These are phyloP conservation scores for Trifolium dubium DNA, from an alignment of 306 rosid genomes.

Conservation along the genomic window DNA sequence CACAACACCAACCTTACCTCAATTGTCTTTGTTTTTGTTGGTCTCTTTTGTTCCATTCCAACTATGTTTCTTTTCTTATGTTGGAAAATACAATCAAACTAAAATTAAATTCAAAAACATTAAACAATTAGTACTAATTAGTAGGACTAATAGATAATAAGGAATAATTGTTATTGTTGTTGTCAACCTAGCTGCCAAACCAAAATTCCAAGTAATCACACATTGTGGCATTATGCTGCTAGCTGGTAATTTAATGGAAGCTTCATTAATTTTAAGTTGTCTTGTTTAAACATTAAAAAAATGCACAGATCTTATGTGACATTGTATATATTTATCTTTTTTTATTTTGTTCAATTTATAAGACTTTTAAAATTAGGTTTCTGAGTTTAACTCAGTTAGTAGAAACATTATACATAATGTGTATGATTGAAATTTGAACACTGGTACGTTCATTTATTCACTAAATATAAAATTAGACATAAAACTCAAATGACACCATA, in stretches of 20 bases:
- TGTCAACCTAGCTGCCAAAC: slow-evolving; percentile 5
- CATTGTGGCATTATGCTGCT: slow-evolving; percentile 4
- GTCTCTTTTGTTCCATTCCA: slow-evolving; percentile 39
- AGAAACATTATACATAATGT: too few species aligned
- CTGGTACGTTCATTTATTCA: too few species aligned
- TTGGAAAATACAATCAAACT: slow-evolving; percentile 31
- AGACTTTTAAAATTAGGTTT: too few species aligned
- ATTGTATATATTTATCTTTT: too few species aligned
- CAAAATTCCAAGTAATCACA: neutral
- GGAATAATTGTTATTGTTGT: slow-evolving; percentile 21
- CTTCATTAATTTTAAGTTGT: neutral
- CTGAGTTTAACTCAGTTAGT: too few species aligned
- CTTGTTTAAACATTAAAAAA: too few species aligned
- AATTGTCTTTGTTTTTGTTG: slow-evolving; percentile 32
- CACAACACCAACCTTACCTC: neutral
- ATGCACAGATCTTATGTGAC: too few species aligned
- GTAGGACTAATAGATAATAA: too few species aligned
- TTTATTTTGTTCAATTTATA: too few species aligned
- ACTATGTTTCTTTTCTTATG: slow-evolving; percentile 37
- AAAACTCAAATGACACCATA: too few species aligned
- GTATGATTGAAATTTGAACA: too few species aligned
- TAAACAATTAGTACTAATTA: neutral
- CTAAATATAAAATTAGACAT: too few species aligned
- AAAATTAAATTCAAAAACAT: neutral
- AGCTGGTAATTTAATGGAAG: neutral